Evolutionary conservation across 345 rosid genomes (phyloP), one percentile per base, ranked within the genome.

Genomic region (Xanthoceras sorbifolium): DNA sequence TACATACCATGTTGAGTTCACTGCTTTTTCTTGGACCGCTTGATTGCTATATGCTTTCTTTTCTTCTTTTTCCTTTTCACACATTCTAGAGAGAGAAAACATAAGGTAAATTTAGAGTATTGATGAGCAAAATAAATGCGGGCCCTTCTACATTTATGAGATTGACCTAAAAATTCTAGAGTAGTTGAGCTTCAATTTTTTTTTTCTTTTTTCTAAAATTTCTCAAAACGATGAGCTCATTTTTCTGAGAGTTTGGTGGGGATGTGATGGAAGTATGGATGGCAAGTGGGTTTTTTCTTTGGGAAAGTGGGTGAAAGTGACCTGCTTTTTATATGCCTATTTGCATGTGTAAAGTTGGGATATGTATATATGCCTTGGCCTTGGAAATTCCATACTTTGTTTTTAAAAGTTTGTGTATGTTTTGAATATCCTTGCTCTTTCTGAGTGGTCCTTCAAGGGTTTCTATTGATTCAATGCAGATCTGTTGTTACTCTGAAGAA

Each of bases 241-340:
- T 62, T 85, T 57, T 69, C 72, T 34, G 67, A 57, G 64, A 71
- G 86, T 87, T 81, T 67, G 88, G 89, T 82, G 76, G 80, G 81
- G 80, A 79, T 86, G 81, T 82, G 78, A 76, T 68, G 2, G 64
- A 80, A 82, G 76, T 69, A 79, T 76, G 83, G 78, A 79, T 67
- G 54, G 85, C 90, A 81, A 87, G 90, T 90, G 93, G 84, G 77
- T 28, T 44, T 78, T 46, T 64, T 28, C 38, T 78, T 48, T 63
- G 66, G 67, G 73, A 70, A 64, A 82, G 80, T 70, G 72, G 64
- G 81, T 76, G 86, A 82, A 81, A 82, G 84, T 84, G 88, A 68
- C 87, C 75, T 82, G 82, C 85, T n/a, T 83, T 81, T 71, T 78
- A 76, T 73, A 67, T 77, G 84, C 81, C 71, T 69, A 20, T 79